phyloP scores from a whole-genome alignment of 352 stramenopile genomes.

The Phytophthora citricola region DNA sequence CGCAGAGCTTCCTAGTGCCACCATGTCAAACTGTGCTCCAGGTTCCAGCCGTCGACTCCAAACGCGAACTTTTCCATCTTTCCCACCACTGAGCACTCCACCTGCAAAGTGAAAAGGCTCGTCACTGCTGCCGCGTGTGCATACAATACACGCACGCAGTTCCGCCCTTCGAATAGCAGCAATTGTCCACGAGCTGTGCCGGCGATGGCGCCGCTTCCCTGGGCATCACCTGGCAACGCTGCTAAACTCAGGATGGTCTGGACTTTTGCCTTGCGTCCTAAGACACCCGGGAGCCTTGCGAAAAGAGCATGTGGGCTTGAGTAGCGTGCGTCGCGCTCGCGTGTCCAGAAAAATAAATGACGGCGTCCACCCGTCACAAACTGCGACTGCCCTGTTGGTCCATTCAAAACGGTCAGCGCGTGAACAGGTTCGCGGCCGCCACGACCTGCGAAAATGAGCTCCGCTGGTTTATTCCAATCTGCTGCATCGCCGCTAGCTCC shows the following conservation, averaged over 20 bases:
- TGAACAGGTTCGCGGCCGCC: conserved; percentile 61
- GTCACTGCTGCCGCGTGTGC: conserved; percentile 72
- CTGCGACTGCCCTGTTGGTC: conserved; percentile 34
- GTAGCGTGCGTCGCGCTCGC: conserved; percentile 69
- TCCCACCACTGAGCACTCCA: conserved; percentile 69
- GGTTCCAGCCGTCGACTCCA: conserved; percentile 83
- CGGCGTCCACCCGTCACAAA: conserved; percentile 73
- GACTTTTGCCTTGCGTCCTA: conserved; percentile 73
- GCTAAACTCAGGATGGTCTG: conserved; percentile 74
- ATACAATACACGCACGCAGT: conserved; percentile 72
- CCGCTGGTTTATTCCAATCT: conserved; percentile 61
- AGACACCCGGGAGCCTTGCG: conserved; percentile 54
- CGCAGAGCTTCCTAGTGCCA: conserved; percentile 66
- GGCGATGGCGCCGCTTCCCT: conserved; percentile 59
- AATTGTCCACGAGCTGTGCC: conserved; percentile 80
- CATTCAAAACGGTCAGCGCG: conserved; percentile 35
- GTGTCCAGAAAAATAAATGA: conserved; percentile 80
- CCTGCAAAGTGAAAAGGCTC: conserved; percentile 55
- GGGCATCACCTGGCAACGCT: conserved; percentile 47
- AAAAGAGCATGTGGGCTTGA: conserved; percentile 53
- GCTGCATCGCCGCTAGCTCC: conserved; percentile 10
- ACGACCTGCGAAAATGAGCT: conserved; percentile 63
- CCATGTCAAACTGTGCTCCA: conserved; percentile 77
- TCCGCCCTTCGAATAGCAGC: conserved; percentile 82
- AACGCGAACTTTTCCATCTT: conserved; percentile 77